phyloP scores from a whole-genome alignment of 495 filamentous ascomycete genomes.

The Penicillium silybi region DNA sequence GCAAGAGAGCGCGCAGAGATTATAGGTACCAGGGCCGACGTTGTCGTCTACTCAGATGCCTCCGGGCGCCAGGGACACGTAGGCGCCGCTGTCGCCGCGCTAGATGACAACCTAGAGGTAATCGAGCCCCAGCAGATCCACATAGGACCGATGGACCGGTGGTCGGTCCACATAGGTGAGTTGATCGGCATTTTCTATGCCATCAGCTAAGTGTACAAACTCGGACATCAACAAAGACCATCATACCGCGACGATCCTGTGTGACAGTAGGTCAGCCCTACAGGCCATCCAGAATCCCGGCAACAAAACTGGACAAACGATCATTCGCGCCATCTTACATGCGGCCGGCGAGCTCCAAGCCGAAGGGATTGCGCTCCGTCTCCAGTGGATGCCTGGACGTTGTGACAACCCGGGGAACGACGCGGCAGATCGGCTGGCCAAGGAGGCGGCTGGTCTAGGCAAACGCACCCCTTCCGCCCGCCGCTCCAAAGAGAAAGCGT shows the following conservation, averaged over 20 bases:
- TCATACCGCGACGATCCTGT: background rate
- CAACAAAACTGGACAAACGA: background rate
- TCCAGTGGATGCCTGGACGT: background rate
- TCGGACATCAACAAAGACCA: background rate
- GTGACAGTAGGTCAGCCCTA: background rate
- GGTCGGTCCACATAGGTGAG: background rate
- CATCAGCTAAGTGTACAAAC: background rate
- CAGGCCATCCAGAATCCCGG: background rate
- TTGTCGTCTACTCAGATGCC: constrained; percentile 19
- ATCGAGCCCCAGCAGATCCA: background rate
- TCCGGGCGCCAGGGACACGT: constrained; percentile 17
- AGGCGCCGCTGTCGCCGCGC: constrained; percentile 7
- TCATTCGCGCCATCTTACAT: background rate
- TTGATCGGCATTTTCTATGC: background rate
- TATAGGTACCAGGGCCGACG: background rate
- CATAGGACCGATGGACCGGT: background rate
- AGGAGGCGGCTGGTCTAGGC: background rate
- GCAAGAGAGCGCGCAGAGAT: constrained; percentile 10
- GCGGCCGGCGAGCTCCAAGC: background rate
- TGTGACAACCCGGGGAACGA: background rate
- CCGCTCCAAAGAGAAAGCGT: background rate
- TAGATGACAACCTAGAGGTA: constrained; percentile 8
- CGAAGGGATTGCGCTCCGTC: background rate
- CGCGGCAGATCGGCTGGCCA: background rate
- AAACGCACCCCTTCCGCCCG: background rate